Evolutionary conservation across 345 rosid genomes (phyloP).

Genomic region (Aegle marmelos): DNA sequence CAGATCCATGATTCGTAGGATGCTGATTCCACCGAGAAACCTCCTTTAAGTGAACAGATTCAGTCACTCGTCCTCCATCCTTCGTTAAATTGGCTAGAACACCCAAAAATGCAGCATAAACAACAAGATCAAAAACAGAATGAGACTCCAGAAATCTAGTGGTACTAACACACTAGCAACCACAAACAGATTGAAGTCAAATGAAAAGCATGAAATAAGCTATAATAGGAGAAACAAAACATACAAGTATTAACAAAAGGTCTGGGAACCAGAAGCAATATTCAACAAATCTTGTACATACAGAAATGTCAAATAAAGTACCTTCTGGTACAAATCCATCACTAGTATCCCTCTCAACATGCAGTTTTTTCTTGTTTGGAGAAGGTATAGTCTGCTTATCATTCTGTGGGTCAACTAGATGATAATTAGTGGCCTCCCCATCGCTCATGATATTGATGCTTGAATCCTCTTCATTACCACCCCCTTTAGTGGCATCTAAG

Average conservation of each 20-base stretch:
- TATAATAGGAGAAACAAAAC: not conserved
- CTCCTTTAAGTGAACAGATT: constrained; percentile 23
- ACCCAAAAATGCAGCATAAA: constrained; percentile 13
- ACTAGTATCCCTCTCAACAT: constrained; percentile 26
- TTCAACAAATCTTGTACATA: not conserved
- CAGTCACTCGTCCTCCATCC: constrained; percentile 33
- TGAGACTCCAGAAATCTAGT: not conserved
- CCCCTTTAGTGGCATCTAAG: constrained; percentile 37
- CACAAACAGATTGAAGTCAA: not conserved
- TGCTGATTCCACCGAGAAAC: constrained; percentile 40
- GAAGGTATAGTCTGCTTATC: constrained; percentile 39
- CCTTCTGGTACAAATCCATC: constrained; percentile 45
- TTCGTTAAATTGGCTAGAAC: constrained; percentile 25
- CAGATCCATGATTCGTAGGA: constrained; percentile 27
- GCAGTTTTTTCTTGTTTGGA: constrained; percentile 38
- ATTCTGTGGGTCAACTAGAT: constrained; percentile 30
- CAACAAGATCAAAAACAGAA: constrained; percentile 1
- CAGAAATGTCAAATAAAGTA: constrained; percentile 15
- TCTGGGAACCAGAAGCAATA: not conserved
- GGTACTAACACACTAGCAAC: not conserved
- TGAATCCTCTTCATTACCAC: constrained; percentile 59
- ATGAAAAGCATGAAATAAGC: not conserved
- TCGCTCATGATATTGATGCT: constrained; percentile 61
- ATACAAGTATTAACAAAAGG: not conserved
- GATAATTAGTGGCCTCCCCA: constrained; percentile 47